These are phyloP conservation scores for Suillus decipiens DNA, from an alignment of 768 basidiomycete species.

Conservation along the genomic window DNA sequence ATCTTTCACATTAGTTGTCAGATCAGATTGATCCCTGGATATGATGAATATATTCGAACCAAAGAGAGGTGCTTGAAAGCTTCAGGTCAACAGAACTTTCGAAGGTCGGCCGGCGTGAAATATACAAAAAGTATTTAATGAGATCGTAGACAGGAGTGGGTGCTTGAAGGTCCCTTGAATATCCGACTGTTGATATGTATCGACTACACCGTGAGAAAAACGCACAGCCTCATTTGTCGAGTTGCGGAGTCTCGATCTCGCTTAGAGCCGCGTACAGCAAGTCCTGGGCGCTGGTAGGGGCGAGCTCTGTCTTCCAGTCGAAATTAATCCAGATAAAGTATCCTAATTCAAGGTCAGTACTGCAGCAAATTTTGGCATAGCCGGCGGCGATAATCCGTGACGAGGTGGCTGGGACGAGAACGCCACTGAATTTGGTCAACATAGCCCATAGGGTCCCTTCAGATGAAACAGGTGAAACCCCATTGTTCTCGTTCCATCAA, in stretches of 20 bases:
- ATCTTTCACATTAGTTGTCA: background rate
- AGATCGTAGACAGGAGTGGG: constrained; percentile 3
- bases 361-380: too few species aligned
- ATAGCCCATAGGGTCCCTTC: background rate
- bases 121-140: background rate
- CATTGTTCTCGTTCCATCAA: background rate
- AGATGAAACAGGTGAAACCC: background rate
- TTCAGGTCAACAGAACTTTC: background rate
- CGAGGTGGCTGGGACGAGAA: too few species aligned
- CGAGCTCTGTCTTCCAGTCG: too few species aligned
- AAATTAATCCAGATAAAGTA: too few species aligned
- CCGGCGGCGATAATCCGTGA: too few species aligned
- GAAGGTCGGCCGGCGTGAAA: background rate
- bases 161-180: background rate
- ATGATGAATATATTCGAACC: background rate
- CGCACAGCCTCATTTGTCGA: background rate
- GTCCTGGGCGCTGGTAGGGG: too few species aligned
- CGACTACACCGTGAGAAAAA: background rate
- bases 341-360: too few species aligned
- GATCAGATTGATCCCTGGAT: background rate
- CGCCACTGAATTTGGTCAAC: too few species aligned
- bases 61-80: background rate
- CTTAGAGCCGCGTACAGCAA: too few species aligned
- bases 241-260: too few species aligned
- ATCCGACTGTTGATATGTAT: background rate